Conservation (phyloP, 306 rosid genomes). For the Luffa acutangula region DNA sequence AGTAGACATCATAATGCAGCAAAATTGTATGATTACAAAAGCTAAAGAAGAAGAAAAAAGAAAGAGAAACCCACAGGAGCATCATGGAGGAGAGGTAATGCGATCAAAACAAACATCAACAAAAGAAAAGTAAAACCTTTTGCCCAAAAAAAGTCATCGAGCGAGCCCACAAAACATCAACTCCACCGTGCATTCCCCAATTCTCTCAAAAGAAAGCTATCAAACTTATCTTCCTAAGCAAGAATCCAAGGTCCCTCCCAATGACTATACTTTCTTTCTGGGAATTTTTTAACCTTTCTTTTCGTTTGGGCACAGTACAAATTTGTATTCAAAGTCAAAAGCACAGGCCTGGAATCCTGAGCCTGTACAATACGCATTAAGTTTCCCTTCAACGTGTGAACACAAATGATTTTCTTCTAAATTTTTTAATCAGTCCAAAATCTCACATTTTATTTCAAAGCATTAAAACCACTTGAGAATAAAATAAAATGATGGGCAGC, state of each 20-base stretch:
- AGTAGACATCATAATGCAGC: conserved; percentile 18
- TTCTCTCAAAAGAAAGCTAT: conserved; percentile 23
- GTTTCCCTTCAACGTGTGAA: conserved; percentile 20
- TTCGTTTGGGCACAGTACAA: conserved; percentile 7
- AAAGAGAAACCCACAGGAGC: conserved; percentile 26
- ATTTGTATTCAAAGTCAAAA: conserved; percentile 18
- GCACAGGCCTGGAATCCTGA: not conserved
- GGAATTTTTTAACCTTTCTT: conserved; percentile 14
- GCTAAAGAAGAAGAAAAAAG: conserved; percentile 30
- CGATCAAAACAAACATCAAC: conserved; percentile 14
- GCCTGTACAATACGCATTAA: not conserved
- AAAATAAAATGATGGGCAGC: not conserved
- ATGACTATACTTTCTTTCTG: conserved; percentile 15
- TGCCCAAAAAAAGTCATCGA: conserved; percentile 22
- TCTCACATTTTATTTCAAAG: not conserved
- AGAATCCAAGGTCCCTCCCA: conserved; percentile 65
- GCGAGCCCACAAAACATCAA: conserved; percentile 68
- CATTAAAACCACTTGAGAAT: not conserved
- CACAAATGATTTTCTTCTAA: conserved; percentile 15
- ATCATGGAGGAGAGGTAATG: conserved; percentile 15
- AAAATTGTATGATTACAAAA: conserved; percentile 19
- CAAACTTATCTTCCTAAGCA: conserved; percentile 34
- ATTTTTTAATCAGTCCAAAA: not conserved
- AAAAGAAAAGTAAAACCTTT: conserved; percentile 40
- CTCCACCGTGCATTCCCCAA: conserved; percentile 34